A percentile compares a stretch with the other conserved stretches of the same genome.
phyloP scores from a whole-genome alignment of 495 filamentous ascomycete genomes.

The Letharia columbiana region DNA sequence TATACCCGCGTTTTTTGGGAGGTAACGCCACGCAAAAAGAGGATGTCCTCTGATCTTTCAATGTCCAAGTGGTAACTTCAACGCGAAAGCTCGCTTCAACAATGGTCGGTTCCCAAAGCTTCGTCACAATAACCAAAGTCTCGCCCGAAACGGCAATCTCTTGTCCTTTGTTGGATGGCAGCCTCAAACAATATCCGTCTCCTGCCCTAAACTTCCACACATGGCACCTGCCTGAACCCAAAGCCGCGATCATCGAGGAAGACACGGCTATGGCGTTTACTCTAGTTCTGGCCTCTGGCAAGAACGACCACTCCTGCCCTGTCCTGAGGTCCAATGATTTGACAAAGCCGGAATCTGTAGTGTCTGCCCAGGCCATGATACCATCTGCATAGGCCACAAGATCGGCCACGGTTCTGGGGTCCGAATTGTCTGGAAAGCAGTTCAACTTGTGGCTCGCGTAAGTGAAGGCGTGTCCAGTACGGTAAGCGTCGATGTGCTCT shows the following conservation, averaged over 20 bases:
- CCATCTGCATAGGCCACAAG: constrained; percentile 2
- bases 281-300: not conserved
- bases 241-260: constrained; percentile 4
- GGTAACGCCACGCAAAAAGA: not conserved
- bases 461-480: no score
- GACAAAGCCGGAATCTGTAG: not conserved
- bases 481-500: no score
- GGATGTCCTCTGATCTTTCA: not conserved
- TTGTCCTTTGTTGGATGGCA: not conserved
- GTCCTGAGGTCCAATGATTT: constrained; percentile 1
- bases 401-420: no score
- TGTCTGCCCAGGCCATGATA: constrained; percentile 2
- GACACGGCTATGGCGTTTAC: not conserved
- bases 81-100: not conserved
- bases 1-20: no score
- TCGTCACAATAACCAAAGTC: not conserved
- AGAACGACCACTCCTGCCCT: not conserved
- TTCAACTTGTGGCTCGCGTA: no score
- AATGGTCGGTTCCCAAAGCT: no score
- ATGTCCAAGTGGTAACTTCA: constrained; percentile 2
- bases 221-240: constrained; percentile 6
- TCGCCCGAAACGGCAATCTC: not conserved
- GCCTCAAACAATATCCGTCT: not conserved
- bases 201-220: not conserved
- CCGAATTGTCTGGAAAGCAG: no score